A percentile compares a stretch with the other conserved stretches of the same genome.
Conservation (phyloP, 371 early-diverging fungal genomes). For the Circinella umbellata region DNA sequence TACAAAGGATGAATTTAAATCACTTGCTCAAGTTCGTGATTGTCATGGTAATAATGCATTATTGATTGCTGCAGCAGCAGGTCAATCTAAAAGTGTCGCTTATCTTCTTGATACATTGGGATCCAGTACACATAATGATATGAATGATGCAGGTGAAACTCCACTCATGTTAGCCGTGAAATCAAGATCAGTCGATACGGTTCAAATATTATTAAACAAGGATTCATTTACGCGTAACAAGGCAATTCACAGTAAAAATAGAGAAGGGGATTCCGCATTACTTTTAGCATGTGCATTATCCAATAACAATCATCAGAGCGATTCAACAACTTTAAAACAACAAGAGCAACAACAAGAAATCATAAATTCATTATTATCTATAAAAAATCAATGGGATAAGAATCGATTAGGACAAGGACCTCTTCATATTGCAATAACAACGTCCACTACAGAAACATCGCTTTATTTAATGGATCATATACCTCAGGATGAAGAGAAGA, state of each 20-base stretch:
- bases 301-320: background rate
- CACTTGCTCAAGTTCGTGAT: constrained; percentile 36
- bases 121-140: background rate
- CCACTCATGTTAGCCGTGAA: constrained; percentile 50
- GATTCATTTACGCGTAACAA: constrained; percentile 3
- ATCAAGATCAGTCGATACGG: constrained; percentile 32
- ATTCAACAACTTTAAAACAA: too few species aligned
- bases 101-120: constrained; percentile 26
- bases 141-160: constrained; percentile 47
- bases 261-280: constrained; percentile 47
- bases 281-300: constrained; percentile 25
- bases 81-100: constrained; percentile 34
- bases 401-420: constrained; percentile 17
- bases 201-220: constrained; percentile 26
- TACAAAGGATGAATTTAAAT: too few species aligned
- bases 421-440: constrained; percentile 32
- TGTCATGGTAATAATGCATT: constrained; percentile 50
- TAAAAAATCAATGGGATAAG: background rate
- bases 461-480: constrained; percentile 19
- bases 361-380: background rate
- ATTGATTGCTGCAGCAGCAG: constrained; percentile 45
- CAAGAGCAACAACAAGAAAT: constrained; percentile 5
- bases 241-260: constrained; percentile 34
- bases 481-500: background rate
- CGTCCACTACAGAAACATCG: background rate